phyloP scores from a whole-genome alignment of 2,329 filamentous ascomycete genomes.

The Diaporthe sp. region DNA sequence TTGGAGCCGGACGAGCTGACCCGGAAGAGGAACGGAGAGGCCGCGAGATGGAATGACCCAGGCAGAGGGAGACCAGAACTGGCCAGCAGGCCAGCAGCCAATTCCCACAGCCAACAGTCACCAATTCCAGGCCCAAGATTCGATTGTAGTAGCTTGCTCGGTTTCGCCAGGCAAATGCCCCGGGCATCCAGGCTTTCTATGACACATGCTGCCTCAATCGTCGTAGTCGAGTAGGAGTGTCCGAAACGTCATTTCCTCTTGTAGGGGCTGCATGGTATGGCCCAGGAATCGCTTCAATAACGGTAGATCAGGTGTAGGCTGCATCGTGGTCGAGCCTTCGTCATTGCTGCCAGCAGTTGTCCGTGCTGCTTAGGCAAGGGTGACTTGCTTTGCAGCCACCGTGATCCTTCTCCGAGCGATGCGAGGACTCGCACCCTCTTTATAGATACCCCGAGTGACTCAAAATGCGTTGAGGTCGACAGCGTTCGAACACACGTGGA shows the following conservation, averaged over 20 bases:
- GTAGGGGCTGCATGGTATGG: not conserved
- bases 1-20: slow-evolving; percentile 25
- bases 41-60: slow-evolving; percentile 18
- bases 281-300: not conserved
- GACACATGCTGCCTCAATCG: slow-evolving; percentile 17
- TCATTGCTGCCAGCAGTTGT: not conserved
- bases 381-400: not conserved
- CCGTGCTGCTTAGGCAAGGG: not conserved
- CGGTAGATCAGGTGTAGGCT: not conserved
- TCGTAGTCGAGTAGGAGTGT: not conserved
- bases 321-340: not conserved
- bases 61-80: not conserved
- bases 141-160: not conserved
- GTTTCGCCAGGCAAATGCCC: not conserved
- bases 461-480: not conserved
- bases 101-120: not conserved
- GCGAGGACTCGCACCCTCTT: slow-evolving; percentile 17
- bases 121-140: not conserved
- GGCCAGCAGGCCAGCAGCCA: slow-evolving; percentile 6
- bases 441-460: slow-evolving; percentile 17
- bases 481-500: slow-evolving; percentile 13
- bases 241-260: not conserved
- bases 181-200: not conserved
- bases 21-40: slow-evolving; percentile 13
- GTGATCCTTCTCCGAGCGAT: not conserved